These are phyloP conservation scores for Diaporthe sp. DNA, from an alignment of 2,329 filamentous ascomycete species.

Conservation along the genomic window DNA sequence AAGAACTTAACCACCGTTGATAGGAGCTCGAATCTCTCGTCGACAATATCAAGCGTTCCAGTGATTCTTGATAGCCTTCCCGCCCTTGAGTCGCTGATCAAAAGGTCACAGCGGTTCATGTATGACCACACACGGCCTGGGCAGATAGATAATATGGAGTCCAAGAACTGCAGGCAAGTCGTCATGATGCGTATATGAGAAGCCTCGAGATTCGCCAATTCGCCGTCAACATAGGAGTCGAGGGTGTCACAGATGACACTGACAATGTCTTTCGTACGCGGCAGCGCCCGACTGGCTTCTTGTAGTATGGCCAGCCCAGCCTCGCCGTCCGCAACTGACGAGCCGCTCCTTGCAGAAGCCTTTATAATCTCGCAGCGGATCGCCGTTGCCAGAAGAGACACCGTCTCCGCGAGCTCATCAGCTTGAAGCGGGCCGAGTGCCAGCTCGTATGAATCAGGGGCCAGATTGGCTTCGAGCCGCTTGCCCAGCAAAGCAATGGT, in stretches of 20 bases:
- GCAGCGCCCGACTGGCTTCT: constrained; percentile 69
- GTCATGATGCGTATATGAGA: constrained; percentile 75
- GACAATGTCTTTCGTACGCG: constrained; percentile 80
- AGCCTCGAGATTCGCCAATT: constrained; percentile 69
- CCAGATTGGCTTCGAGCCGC: constrained; percentile 77
- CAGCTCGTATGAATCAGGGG: constrained; percentile 67
- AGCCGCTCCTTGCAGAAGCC: constrained; percentile 42
- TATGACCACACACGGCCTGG: constrained; percentile 93
- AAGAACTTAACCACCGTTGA: constrained; percentile 81
- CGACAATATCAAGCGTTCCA: constrained; percentile 84
- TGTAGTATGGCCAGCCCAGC: constrained; percentile 65
- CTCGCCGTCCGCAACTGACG: constrained; percentile 44
- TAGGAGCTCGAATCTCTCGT: constrained; percentile 83
- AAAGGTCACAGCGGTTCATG: constrained; percentile 83
- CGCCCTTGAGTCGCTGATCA: constrained; percentile 82
- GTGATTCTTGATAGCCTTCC: constrained; percentile 84
- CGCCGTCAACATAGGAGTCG: constrained; percentile 76
- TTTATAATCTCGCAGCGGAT: constrained; percentile 67
- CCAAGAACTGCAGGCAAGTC: constrained; percentile 85
- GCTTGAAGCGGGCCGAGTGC: constrained; percentile 68
- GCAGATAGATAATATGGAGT: constrained; percentile 78
- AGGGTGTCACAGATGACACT: constrained; percentile 87
- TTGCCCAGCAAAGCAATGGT: constrained; percentile 84
- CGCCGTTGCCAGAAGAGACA: constrained; percentile 80
- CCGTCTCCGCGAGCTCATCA: constrained; percentile 79